Conservation (phyloP, 352 stramenopile species). For the Phytopythium vexans region DNA sequence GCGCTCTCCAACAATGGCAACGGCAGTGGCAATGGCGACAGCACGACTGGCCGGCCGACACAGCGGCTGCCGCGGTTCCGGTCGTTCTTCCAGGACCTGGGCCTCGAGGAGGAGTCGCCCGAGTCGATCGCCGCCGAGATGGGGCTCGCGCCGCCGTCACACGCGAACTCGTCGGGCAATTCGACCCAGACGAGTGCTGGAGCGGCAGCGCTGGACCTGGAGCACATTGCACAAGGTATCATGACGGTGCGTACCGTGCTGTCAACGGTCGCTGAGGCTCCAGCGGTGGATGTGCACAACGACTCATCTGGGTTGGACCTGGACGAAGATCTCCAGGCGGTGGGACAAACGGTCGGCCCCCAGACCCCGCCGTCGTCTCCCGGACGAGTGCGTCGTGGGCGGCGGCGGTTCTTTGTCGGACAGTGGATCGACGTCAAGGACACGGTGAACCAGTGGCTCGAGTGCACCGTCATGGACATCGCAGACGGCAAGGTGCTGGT, state of each 20-base stretch:
- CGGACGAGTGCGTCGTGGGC: conserved; percentile 19
- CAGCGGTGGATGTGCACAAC: not conserved
- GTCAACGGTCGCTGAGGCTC: conserved; percentile 23
- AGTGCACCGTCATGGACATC: conserved; percentile 95
- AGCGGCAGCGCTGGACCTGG: conserved; percentile 26
- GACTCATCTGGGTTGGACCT: not conserved
- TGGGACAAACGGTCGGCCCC: conserved; percentile 6
- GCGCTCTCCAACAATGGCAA: conserved; percentile 18
- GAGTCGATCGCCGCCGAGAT: conserved; percentile 24
- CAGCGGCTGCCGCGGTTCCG: conserved; percentile 32
- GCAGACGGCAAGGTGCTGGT: conserved; percentile 86
- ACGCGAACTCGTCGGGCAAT: too few relatives aligned
- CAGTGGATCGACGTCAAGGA: conserved; percentile 98
- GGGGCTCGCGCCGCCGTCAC: conserved; percentile 12
- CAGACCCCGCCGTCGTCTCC: conserved; percentile 5
- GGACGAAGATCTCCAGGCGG: not conserved
- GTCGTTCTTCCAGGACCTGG: conserved; percentile 37
- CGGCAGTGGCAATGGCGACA: not conserved
- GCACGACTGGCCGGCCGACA: not conserved
- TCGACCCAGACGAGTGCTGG: too few relatives aligned
- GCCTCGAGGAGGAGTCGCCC: conserved; percentile 20
- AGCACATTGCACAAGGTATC: conserved; percentile 54
- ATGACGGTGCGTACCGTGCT: conserved; percentile 53
- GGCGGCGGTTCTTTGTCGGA: conserved; percentile 76
- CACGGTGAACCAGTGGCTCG: conserved; percentile 98